Conservation (phyloP, 306 rosid genomes). For the Prunus davidiana region DNA sequence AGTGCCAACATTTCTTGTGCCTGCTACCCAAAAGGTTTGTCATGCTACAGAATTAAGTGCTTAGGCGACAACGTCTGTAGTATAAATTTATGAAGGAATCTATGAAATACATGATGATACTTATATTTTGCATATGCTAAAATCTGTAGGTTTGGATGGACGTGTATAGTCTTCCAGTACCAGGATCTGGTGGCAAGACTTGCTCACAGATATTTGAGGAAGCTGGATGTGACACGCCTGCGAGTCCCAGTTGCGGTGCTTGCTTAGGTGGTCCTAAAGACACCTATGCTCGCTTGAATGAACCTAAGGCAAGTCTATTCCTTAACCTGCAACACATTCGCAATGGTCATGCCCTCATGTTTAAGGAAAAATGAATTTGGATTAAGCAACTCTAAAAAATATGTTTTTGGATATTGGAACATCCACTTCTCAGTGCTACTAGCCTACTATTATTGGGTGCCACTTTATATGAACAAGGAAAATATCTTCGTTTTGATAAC, state of each 20-base stretch:
- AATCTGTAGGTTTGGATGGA: constrained; percentile 90
- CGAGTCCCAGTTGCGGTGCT: constrained; percentile 95
- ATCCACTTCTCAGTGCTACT: not conserved
- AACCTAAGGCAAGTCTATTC: constrained; percentile 59
- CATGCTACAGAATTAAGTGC: constrained; percentile 8
- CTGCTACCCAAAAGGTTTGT: constrained; percentile 95
- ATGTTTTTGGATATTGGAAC: not conserved
- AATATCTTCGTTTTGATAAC: not conserved
- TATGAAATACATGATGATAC: constrained; percentile 1
- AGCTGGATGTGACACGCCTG: constrained; percentile 99
- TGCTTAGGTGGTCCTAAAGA: constrained; percentile 98
- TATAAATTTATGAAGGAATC: not conserved
- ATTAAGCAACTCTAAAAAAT: not conserved
- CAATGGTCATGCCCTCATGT: not conserved
- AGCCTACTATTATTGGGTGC: not conserved
- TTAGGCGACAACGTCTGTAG: not conserved
- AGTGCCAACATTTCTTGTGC: constrained; percentile 97
- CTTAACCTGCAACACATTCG: not conserved
- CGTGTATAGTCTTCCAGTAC: constrained; percentile 65
- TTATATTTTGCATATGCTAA: not conserved
- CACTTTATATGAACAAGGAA: not conserved
- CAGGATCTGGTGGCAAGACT: constrained; percentile 94
- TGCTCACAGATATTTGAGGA: constrained; percentile 98
- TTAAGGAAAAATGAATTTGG: not conserved
- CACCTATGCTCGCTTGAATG: constrained; percentile 88